Evolutionary conservation across 2,329 filamentous ascomycete species (phyloP), one percentile per base, ranked within the genome.

Genomic region (Ophiostoma sp.): DNA sequence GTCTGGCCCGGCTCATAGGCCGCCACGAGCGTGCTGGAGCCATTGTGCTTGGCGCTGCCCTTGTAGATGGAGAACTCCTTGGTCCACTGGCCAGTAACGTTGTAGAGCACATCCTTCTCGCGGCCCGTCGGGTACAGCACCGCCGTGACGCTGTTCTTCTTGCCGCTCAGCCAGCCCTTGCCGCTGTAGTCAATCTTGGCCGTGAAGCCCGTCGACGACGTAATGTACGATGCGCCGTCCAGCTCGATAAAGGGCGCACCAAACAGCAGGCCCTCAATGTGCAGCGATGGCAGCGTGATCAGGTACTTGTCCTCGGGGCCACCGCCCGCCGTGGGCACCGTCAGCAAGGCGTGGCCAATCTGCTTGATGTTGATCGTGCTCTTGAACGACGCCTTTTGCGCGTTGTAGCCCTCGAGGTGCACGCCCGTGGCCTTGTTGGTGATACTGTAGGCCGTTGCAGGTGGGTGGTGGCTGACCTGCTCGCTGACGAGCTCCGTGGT

Each of bases 331-430:
- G 81, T 75, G 13, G 91, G 90, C 71, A 97, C 82, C 67, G 92
- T 91, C 73, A 94, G 85, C 44, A 96, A 83, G 57, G 94, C 94
- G 77, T 97, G 94, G 48, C 94, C 94, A 75, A 96, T 90, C 81
- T 96, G 93, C 84, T 96, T 97, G 77, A 99, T 90, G 76, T 94
- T 91, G 79, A 98, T 97, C 64, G 94, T 97, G 75, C 90, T 90
- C 73, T 91, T 92, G 80, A 99, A 97, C 20, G 93, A 96, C 4
- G 94, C 94, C 80, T 97, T 98, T 78, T 98, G 95, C 20, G 92
- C 94, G 77, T 98, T 97, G 82, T 97, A 97, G 69, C 94, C 94
- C 82, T 90, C 83, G n/a, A 90, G 81, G 77, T 85, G 84, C 67
- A 98, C 88, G 71, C 93, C 93, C 73, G 95, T 88, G 77, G 92